phyloP scores from a whole-genome alignment of 768 basidiomycete species.

The Pleurotus djamor region DNA sequence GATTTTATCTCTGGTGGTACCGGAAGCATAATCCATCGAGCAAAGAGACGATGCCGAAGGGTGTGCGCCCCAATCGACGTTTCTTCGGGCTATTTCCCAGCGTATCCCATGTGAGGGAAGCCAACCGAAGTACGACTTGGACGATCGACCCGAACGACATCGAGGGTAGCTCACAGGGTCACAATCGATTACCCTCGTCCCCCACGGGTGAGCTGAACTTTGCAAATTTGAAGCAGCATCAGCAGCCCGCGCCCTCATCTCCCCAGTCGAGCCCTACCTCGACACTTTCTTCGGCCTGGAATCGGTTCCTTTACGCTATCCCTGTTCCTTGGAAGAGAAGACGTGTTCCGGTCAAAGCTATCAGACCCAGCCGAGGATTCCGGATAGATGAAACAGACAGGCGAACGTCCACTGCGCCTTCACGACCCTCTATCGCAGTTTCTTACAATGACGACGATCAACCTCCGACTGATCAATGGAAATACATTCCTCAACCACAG shows the following conservation, averaged over 20 bases:
- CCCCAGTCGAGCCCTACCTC: neutral
- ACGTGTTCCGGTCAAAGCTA: slow-evolving; percentile 3
- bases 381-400: slow-evolving; percentile 5
- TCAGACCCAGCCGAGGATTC: neutral
- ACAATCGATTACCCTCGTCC: neutral
- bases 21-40: neutral
- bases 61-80: neutral
- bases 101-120: neutral
- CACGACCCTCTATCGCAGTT: neutral
- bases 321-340: slow-evolving; percentile 1
- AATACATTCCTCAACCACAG: slow-evolving; percentile 2
- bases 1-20: slow-evolving; percentile 2
- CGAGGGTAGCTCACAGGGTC: neutral
- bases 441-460: neutral
- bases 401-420: neutral
- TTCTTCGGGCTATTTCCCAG: slow-evolving; percentile 6
- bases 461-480: slow-evolving; percentile 2
- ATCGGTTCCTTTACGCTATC: neutral
- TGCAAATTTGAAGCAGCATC: neutral
- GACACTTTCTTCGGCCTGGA: neutral
- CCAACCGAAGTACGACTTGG: slow-evolving; percentile 6
- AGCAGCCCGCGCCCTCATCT: neutral
- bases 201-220: neutral
- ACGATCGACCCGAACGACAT: slow-evolving; percentile 5
- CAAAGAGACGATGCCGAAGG: neutral